Evolutionary conservation across 805 yeast species (phyloP).

Genomic region (Pichia manshurica): DNA sequence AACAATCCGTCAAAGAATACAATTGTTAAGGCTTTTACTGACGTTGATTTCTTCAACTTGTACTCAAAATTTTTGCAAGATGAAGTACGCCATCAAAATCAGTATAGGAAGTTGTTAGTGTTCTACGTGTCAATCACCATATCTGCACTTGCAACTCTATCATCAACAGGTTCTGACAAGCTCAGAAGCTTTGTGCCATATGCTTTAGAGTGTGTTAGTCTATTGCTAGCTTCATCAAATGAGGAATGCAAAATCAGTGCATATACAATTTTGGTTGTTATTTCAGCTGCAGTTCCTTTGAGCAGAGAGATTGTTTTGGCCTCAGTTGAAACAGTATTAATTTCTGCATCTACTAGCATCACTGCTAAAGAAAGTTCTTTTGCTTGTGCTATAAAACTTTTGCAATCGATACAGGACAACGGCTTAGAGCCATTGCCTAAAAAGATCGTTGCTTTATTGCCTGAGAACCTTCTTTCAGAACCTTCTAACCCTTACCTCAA

Average conservation of each 20-base stretch:
- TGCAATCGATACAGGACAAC: conserved; percentile 39
- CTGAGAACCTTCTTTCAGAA: conserved; percentile 16
- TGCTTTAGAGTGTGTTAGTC: conserved; percentile 53
- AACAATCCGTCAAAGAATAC: conserved; percentile 63
- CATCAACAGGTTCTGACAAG: conserved; percentile 34
- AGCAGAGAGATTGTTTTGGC: conserved; percentile 52
- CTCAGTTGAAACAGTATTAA: conserved; percentile 51
- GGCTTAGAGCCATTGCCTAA: conserved; percentile 25
- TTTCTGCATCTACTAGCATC: conserved; percentile 8
- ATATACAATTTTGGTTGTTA: conserved; percentile 73
- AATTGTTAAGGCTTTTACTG: conserved; percentile 68
- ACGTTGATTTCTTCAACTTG: conserved; percentile 59
- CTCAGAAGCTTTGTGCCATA: conserved; percentile 50
- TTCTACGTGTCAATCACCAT: conserved; percentile 73
- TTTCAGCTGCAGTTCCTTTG: conserved; percentile 67
- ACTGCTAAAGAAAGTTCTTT: conserved; percentile 31
- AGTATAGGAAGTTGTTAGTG: conserved; percentile 65
- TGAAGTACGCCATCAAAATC: conserved; percentile 46
- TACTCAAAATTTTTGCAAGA: conserved; percentile 52
- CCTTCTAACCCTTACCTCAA: conserved; percentile 19
- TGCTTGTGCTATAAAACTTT: conserved; percentile 41
- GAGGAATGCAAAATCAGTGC: conserved; percentile 75
- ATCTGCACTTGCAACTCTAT: conserved; percentile 60
- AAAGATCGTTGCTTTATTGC: conserved; percentile 19
- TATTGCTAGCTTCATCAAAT: conserved; percentile 41